Evolutionary conservation across 345 rosid genomes (phyloP).

Genomic region (Salix koriyanagi): DNA sequence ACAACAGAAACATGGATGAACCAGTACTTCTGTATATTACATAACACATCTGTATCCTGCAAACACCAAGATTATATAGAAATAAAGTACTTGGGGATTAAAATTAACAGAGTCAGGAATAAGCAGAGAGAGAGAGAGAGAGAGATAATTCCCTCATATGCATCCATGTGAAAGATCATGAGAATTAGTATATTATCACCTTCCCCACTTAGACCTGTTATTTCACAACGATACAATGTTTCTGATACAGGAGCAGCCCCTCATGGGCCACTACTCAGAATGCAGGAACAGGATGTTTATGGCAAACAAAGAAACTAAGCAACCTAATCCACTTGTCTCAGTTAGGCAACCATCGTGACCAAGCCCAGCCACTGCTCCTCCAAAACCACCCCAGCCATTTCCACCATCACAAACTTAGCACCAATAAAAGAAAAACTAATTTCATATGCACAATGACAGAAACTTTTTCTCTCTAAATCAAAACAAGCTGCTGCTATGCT

Average conservation of each 20-base stretch:
- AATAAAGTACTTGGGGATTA: not conserved
- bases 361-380: not conserved
- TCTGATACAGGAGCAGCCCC: not conserved
- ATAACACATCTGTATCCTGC: constrained; percentile 54
- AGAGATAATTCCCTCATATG: not conserved
- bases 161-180: not conserved
- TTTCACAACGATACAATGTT: not conserved
- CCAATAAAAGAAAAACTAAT: not conserved
- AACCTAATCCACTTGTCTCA: not conserved
- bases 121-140: not conserved
- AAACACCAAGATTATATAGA: constrained; percentile 16
- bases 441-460: not conserved
- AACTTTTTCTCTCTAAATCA: not conserved
- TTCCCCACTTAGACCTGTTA: not conserved
- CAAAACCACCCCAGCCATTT: not conserved
- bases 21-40: constrained; percentile 34
- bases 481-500: not conserved
- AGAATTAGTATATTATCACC: not conserved
- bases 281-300: not conserved
- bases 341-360: not conserved
- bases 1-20: constrained; percentile 45
- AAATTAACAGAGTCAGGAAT: not conserved
- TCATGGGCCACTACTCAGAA: not conserved
- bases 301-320: not conserved
- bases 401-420: too few relatives aligned